Base-by-base conservation (phyloP, 495 filamentous ascomycete species). In the Aspergillus cristatus region DNA sequence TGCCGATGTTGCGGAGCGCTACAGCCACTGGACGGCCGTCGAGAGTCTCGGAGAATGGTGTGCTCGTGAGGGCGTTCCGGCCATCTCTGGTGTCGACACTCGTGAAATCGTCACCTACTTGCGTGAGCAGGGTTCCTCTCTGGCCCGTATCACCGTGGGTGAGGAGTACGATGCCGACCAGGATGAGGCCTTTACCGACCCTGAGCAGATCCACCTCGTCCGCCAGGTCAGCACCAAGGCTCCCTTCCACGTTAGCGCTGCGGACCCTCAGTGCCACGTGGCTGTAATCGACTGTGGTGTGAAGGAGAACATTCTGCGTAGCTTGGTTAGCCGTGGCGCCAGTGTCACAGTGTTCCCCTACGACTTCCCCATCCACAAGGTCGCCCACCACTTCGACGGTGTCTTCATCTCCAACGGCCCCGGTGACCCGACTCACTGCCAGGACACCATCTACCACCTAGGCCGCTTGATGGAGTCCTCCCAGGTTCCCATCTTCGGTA, bases 161-260 rank as follows among this genome's bases (percentile, higher is more conserved):
- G 90, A 96, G 62, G 88, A 96, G 65, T 98, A 98, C 58, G 91
- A 98, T 66, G 88, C 88, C 42, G 91, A 96, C 53, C 87, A 98
- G 67, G 91, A 98, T 49, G 93, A 96, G 68, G 86, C 89, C 34
- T 97, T 84, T 58, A 68, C 88, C 52, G 91, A 98, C 55, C 91
- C 91, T 4, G 89, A 89, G 54, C 81, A 86, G 61, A 95, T 96
- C 67, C 94, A 98, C 65, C 66, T 98, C 37, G 91, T 98, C 43
- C 84, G 85, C 58, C 80, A 83, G 42, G 91, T 98, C 46, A 91
- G 84, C 71, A 98, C 91, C 58, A 98, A 98, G 72, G 79, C 86
- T 38, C 93, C 91, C 8, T 98, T 98, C 72, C 90, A 95, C 54
- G 81, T 96, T 42, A 77, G 78, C 44, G 83, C 86, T 24, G 71